Evolutionary conservation across 164 flowering plant species (phyloP).

Genomic region (Dillenia turbinata): DNA sequence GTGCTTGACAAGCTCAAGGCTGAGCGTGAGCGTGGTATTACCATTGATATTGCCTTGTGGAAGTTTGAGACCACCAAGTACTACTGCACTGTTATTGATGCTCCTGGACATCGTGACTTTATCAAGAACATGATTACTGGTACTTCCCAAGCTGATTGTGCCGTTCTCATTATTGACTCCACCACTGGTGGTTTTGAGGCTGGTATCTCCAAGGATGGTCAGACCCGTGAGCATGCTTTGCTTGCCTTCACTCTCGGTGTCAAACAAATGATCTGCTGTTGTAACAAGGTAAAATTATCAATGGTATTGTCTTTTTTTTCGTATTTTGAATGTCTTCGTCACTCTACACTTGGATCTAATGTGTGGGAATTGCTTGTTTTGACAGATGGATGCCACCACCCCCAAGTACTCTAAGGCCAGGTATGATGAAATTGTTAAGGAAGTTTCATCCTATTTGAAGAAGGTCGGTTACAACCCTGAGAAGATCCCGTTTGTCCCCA

Average conservation of each 20-base stretch:
- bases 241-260: slow-evolving; percentile 30
- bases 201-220: slow-evolving; percentile 26
- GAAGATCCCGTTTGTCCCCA: slow-evolving; percentile 26
- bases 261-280: slow-evolving; percentile 25
- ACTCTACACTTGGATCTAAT: neutral
- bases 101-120: slow-evolving; percentile 24
- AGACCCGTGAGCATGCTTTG: slow-evolving; percentile 26
- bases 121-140: slow-evolving; percentile 26
- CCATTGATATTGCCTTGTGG: slow-evolving; percentile 63
- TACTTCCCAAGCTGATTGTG: slow-evolving; percentile 26
- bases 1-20: slow-evolving; percentile 30
- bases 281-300: slow-evolving; percentile 15
- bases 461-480: slow-evolving; percentile 39
- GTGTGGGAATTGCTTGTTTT: neutral
- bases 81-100: slow-evolving; percentile 29
- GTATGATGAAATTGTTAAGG: slow-evolving; percentile 46
- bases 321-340: neutral
- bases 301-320: neutral
- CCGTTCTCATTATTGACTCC: slow-evolving; percentile 24
- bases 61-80: slow-evolving; percentile 33
- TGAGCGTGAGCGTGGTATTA: slow-evolving; percentile 65
- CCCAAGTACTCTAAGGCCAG: slow-evolving; percentile 42
- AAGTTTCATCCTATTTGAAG: slow-evolving; percentile 42
- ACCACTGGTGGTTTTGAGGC: slow-evolving; percentile 26
- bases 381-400: slow-evolving; percentile 46